A percentile compares a stretch with the other conserved stretches of the same genome.
These are phyloP conservation scores for Phylloporus sp. DNA, from an alignment of 768 basidiomycete species.

Conservation along the genomic window DNA sequence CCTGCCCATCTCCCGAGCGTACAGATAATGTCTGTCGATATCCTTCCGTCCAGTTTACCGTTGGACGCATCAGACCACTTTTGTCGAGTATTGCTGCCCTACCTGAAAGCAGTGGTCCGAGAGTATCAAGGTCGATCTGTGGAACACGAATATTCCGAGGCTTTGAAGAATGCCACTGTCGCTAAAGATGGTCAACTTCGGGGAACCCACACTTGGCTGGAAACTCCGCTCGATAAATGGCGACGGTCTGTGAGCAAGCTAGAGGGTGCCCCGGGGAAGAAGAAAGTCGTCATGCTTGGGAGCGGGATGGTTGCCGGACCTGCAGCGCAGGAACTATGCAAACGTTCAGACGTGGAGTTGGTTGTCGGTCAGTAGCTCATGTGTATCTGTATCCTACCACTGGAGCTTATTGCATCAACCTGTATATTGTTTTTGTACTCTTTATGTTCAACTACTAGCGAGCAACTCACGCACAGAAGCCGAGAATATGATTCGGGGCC, in stretches of 20 bases:
- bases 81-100: constrained; percentile 59
- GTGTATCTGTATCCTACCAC: constrained; percentile 7
- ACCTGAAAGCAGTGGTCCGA: constrained; percentile 54
- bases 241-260: constrained; percentile 13
- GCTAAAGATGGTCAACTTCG: constrained; percentile 53
- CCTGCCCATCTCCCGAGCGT: constrained; percentile 48
- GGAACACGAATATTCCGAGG: constrained; percentile 32
- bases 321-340: constrained; percentile 69
- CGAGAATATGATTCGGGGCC: constrained; percentile 36
- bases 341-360: constrained; percentile 57
- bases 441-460: constrained; percentile 39
- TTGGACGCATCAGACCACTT: constrained; percentile 79
- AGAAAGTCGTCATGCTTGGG: constrained; percentile 75
- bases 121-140: constrained; percentile 31
- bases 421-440: constrained; percentile 8
- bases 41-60: constrained; percentile 81
- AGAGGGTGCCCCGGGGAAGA: constrained; percentile 35
- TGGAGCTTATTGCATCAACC: constrained; percentile 13
- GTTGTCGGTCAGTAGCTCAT: constrained; percentile 60
- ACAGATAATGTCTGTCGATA: constrained; percentile 87
- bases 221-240: constrained; percentile 45
- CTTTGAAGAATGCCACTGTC: constrained; percentile 69
- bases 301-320: constrained; percentile 97
- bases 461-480: constrained; percentile 67
- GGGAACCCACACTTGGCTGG: constrained; percentile 55